Percentiles rank a stretch among this genome's conserved stretches.
Conservation (phyloP, 139 green algal genomes). For the Micractinium sp. region DNA sequence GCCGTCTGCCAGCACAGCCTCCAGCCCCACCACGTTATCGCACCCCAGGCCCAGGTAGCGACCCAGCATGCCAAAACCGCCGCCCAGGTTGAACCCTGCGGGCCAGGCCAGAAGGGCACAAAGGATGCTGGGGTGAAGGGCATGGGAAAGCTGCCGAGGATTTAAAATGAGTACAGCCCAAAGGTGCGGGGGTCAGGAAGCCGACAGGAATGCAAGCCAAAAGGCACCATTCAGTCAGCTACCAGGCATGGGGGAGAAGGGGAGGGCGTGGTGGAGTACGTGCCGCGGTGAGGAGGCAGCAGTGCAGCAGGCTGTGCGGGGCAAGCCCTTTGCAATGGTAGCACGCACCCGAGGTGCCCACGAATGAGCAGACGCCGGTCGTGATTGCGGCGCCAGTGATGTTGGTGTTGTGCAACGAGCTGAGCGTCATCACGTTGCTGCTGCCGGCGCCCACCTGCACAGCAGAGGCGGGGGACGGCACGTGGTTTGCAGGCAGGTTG, state of each 20-base stretch:
- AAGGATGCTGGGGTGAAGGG: not conserved
- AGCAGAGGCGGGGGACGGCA: not conserved
- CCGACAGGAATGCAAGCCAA: not conserved
- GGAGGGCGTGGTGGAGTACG: not conserved
- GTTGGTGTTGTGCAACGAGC: not conserved
- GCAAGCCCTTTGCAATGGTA: not conserved
- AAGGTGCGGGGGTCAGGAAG: not conserved
- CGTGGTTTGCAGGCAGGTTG: not conserved
- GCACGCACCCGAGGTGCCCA: not conserved
- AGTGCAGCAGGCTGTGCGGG: not conserved
- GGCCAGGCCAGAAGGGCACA: not conserved
- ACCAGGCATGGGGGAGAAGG: not conserved
- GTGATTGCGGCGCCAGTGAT: not conserved
- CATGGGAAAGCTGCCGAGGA: not conserved
- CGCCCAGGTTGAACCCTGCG: not conserved
- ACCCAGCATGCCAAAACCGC: conserved; percentile 24
- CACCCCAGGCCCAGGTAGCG: conserved; percentile 14
- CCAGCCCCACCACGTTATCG: conserved; percentile 2
- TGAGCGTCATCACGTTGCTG: not conserved
- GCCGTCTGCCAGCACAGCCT: conserved; percentile 10
- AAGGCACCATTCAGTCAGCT: not conserved
- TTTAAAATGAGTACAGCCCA: no score
- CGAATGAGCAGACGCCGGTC: not conserved
- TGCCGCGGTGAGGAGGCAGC: not conserved
- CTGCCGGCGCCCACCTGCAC: not conserved